Evolutionary conservation across 768 basidiomycete species (phyloP), one percentile per base, ranked within the genome.

Genomic region (Tulasnella sp.): DNA sequence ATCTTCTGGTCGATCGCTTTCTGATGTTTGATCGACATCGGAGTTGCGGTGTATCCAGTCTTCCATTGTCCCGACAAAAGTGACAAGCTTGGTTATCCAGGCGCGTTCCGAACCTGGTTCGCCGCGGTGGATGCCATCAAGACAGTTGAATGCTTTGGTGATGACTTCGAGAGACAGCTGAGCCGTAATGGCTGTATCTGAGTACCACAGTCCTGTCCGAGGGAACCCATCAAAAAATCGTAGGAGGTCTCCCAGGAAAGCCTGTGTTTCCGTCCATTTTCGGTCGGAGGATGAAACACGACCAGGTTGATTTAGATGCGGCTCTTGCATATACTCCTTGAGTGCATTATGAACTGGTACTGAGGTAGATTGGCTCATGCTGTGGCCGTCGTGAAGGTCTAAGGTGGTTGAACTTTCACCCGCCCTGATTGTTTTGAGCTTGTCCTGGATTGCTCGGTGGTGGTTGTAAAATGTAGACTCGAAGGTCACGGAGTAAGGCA

Each of bases 61-160:
- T 35, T 71, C 70, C 70, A 71, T 71, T 5, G 44, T 39, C 16
- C 70, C 70, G 29, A 39, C 70, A 35, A 71, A 63, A 29, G 70
- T 36, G 37, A 71, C n/a, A 19, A 71, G 52, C 12, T 62, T 71
- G 19, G 42, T 26, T 14, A 64, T 4, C 70, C 70, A 71, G 16
- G 19, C 52, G 36, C 52, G 63, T 65, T 71, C 70, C 19, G 39
- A 42, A 42, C 39, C 39, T 16, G 37, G 19, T 5, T 62, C 63
- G 6, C 59, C 59, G n/a, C 63, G 59, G 39, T 71, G 59, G 26
- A 71, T 62, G 16, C 39, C 63, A 22, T 71, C 70, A 34, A 63
- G 37, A 36, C 29, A 40, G 34, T 35, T 32, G 29, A 71, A 39
- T 16, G 70, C 70, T 32, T 65, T 71, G 2, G 37, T 5, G 29